A percentile compares a stretch with the other conserved stretches of the same genome.
Evolutionary conservation across 2,329 filamentous ascomycete genomes (phyloP).

Genomic region (Penicillium italicum): DNA sequence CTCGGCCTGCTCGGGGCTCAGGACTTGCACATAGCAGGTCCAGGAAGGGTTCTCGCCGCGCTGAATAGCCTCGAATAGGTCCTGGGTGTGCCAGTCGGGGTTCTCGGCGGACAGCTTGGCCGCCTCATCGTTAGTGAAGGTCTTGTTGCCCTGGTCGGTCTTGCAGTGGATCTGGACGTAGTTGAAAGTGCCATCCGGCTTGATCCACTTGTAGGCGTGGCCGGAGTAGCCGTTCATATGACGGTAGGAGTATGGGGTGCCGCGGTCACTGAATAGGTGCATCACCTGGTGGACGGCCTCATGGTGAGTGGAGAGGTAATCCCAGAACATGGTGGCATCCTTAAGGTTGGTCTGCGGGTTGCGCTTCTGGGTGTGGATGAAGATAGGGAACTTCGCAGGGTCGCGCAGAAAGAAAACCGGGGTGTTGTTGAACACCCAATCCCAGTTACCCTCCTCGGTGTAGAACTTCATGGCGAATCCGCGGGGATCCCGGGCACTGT

Average conservation of each 20-base stretch:
- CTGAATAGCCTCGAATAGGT: constrained; percentile 62
- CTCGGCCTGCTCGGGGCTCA: constrained; percentile 60
- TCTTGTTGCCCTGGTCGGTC: constrained; percentile 61
- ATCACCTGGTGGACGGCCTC: constrained; percentile 63
- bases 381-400: constrained; percentile 67
- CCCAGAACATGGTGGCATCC: constrained; percentile 69
- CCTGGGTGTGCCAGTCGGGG: constrained; percentile 61
- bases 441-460: constrained; percentile 71
- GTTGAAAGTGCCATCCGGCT: constrained; percentile 62
- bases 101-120: constrained; percentile 53
- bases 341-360: constrained; percentile 66
- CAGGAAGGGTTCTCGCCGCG: constrained; percentile 60
- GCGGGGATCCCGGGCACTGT: constrained; percentile 67
- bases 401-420: constrained; percentile 74
- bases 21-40: constrained; percentile 62
- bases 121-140: constrained; percentile 57
- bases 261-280: constrained; percentile 63
- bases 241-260: constrained; percentile 62
- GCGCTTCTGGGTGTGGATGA: constrained; percentile 74
- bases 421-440: constrained; percentile 69
- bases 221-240: constrained; percentile 67
- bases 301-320: constrained; percentile 58
- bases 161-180: constrained; percentile 65
- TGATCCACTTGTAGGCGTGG: constrained; percentile 65
- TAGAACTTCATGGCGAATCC: constrained; percentile 72